Conservation (phyloP, 2,329 filamentous ascomycete genomes). For the Phialemoniopsis sp. region DNA sequence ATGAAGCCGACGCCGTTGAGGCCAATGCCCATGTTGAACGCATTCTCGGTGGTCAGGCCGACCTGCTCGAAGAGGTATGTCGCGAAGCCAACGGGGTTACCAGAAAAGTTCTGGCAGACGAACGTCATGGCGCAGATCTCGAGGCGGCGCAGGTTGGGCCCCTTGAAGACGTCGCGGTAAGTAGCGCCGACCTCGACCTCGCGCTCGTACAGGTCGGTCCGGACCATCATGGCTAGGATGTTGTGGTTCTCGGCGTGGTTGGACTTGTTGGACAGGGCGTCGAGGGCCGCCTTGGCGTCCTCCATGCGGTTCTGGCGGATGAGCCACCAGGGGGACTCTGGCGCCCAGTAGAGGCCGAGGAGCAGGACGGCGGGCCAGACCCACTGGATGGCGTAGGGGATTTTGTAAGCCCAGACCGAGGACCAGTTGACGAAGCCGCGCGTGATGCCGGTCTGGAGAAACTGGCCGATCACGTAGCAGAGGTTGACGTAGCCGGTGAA, state of each 20-base stretch:
- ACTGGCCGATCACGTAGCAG: conserved; percentile 54
- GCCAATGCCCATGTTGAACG: conserved; percentile 11
- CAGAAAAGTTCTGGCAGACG: conserved; percentile 10
- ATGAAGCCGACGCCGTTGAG: conserved; percentile 6
- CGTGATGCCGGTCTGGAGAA: conserved; percentile 40
- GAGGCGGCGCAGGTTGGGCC: conserved; percentile 34
- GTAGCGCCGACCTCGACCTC: conserved; percentile 38
- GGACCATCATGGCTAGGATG: conserved; percentile 46
- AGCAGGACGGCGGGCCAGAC: conserved; percentile 35
- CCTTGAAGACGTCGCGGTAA: conserved; percentile 40
- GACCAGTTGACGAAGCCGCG: conserved; percentile 28
- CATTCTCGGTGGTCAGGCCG: conserved; percentile 8
- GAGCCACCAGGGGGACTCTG: conserved; percentile 39
- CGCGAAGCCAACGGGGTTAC: conserved; percentile 10
- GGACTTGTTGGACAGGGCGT: conserved; percentile 28
- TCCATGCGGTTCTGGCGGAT: conserved; percentile 29
- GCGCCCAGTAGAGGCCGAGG: conserved; percentile 31
- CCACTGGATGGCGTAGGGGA: conserved; percentile 35
- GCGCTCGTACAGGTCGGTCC: conserved; percentile 50
- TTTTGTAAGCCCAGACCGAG: conserved; percentile 35
- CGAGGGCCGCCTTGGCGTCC: conserved; percentile 29
- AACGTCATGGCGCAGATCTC: conserved; percentile 8
- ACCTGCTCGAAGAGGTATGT: conserved; percentile 13
- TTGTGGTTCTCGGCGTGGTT: conserved; percentile 32
- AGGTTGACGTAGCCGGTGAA: conserved; percentile 52